These are phyloP conservation scores for Ceratocystiopsis sp. DNA, from an alignment of 2,329 filamentous ascomycete genomes.

Conservation along the genomic window DNA sequence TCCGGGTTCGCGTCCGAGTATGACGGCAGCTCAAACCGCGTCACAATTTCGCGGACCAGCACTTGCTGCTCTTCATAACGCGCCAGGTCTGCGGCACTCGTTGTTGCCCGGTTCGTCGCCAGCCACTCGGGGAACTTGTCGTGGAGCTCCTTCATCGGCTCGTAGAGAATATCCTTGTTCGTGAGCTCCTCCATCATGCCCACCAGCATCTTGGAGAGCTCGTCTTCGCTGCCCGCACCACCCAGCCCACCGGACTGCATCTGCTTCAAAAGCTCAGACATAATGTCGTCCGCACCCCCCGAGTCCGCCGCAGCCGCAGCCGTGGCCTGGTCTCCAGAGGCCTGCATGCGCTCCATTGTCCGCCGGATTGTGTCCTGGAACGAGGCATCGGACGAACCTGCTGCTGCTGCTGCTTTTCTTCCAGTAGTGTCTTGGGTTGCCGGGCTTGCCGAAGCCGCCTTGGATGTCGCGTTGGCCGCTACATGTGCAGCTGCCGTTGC, in stretches of 20 bases:
- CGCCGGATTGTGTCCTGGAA: slow-evolving; percentile 88
- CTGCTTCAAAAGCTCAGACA: slow-evolving; percentile 85
- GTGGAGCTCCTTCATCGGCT: slow-evolving; percentile 94
- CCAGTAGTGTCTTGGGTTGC: slow-evolving; percentile 15
- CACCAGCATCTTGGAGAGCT: slow-evolving; percentile 87
- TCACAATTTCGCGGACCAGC: slow-evolving; percentile 73
- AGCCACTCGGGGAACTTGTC: slow-evolving; percentile 89
- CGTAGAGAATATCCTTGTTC: slow-evolving; percentile 94
- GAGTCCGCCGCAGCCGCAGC: slow-evolving; percentile 51
- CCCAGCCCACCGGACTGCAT: slow-evolving; percentile 48
- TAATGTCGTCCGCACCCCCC: slow-evolving; percentile 51
- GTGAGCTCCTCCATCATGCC: slow-evolving; percentile 99
- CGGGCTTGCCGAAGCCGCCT: slow-evolving; percentile 14
- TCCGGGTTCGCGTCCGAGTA: slow-evolving; percentile 70
- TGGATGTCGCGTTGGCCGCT: slow-evolving; percentile 13
- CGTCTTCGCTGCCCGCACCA: slow-evolving; percentile 50
- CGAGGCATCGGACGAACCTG: slow-evolving; percentile 25
- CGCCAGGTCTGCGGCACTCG: slow-evolving; percentile 53
- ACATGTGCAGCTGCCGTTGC: slow-evolving; percentile 11
- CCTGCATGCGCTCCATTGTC: slow-evolving; percentile 94
- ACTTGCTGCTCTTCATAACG: slow-evolving; percentile 67
- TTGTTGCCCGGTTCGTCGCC: slow-evolving; percentile 51
- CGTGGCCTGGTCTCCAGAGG: slow-evolving; percentile 70
- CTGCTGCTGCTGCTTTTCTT: slow-evolving; percentile 19
- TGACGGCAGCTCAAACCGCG: slow-evolving; percentile 64